Evolutionary conservation across 2,329 filamentous ascomycete genomes (phyloP).

Genomic region (Alternaria panax): DNA sequence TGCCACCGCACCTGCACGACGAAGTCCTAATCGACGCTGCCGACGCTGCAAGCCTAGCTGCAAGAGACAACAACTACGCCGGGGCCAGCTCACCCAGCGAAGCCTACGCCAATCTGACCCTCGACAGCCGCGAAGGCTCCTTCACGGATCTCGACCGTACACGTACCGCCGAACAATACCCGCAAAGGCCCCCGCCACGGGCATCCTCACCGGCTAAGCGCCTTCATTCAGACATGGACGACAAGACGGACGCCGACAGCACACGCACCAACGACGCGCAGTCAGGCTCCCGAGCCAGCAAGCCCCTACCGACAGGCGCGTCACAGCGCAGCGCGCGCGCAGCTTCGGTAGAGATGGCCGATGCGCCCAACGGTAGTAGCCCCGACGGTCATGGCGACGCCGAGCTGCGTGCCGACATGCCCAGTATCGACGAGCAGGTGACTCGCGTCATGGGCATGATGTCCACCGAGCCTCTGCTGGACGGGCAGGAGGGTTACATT

Average conservation of each 20-base stretch:
- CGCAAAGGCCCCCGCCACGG: slow-evolving; percentile 43
- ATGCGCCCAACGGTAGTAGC: slow-evolving; percentile 39
- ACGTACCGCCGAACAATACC: slow-evolving; percentile 27
- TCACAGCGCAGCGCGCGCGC: slow-evolving; percentile 42
- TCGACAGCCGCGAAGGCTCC: slow-evolving; percentile 54
- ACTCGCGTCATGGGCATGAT: slow-evolving; percentile 71
- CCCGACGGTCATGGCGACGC: slow-evolving; percentile 38
- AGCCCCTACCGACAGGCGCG: slow-evolving; percentile 24
- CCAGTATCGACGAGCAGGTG: slow-evolving; percentile 71
- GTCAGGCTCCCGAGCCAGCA: slow-evolving; percentile 37
- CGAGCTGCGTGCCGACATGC: slow-evolving; percentile 28
- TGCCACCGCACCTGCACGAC: slow-evolving; percentile 64
- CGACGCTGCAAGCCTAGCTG: slow-evolving; percentile 29
- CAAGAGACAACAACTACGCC: slow-evolving; percentile 49
- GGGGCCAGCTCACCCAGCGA: slow-evolving; percentile 59
- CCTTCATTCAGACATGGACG: slow-evolving; percentile 63
- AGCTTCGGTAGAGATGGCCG: slow-evolving; percentile 56
- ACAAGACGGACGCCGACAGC: slow-evolving; percentile 21
- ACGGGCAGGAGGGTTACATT: slow-evolving; percentile 78
- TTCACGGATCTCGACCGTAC: slow-evolving; percentile 38
- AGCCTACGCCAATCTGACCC: slow-evolving; percentile 61
- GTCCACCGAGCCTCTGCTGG: slow-evolving; percentile 61
- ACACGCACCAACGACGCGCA: slow-evolving; percentile 29
- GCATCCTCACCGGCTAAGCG: slow-evolving; percentile 64
- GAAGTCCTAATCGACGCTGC: slow-evolving; percentile 53